Base-by-base conservation (phyloP, 768 basidiomycete species). In the Xanthoconium purpureum region DNA sequence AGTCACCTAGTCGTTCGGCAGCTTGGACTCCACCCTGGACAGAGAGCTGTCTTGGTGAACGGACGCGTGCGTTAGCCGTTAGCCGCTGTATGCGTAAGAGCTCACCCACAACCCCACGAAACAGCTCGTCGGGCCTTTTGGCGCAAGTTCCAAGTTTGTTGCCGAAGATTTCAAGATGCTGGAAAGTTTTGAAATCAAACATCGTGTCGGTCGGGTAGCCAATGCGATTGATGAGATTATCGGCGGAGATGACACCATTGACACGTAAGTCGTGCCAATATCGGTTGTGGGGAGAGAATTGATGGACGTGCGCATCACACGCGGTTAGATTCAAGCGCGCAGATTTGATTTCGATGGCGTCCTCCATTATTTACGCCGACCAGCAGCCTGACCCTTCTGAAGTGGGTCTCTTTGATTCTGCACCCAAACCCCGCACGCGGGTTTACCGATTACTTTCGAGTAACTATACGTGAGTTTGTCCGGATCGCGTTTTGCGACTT, bases 51-150 rank as follows among this genome's bases (percentile, higher is more conserved):
- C 37, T 57, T 95, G 36, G 74, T 91, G 50, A 97, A 97, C 62
- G 96, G 95, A 28, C 78, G 95, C 33, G 93, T 95, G 66, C 68
- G 88, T 74, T 9, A 15, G 56, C 3, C 24, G 10, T 55, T 28
- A 18, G 28, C 18, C 4, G 4, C 6, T 29, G 29, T 32, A 36
- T 32, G 32, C 37, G 7, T 49, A 51, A 42, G 43, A 13, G 55
- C 57, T 61, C 46, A 56, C 45, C 32, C 13, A 35, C 7, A 37
- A 24, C 47, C 29, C 55, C 50, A 29, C 52, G 32, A 36, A 52
- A 52, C 38, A 96, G 94, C 71, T 96, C 50, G 74, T 98, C 29
- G 91, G 91, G 0, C 91, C 92, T 0, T 74, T 97, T 37, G 71
- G 73, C 18, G 30, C 42, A 12, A 61, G 72, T 2, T 79, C 77